Evolutionary conservation across 768 basidiomycete species (phyloP).

Genomic region (Suillus decipiens): DNA sequence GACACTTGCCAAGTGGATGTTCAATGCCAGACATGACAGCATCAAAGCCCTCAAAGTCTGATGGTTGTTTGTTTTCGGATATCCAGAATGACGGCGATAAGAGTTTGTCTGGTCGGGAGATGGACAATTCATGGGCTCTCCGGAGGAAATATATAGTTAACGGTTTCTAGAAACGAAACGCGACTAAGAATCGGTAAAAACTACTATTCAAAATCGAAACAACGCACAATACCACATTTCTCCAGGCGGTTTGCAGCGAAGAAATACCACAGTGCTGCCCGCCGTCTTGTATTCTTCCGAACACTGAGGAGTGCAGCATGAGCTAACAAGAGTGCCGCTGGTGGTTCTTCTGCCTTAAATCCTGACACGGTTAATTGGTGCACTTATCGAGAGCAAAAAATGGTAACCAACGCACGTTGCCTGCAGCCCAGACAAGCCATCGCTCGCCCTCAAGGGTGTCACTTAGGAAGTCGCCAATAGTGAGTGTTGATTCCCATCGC

Average conservation of each 20-base stretch:
- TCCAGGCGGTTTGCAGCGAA: constrained; percentile 76
- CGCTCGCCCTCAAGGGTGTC: constrained; percentile 70
- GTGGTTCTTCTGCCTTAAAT: constrained; percentile 77
- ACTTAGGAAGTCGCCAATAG: constrained; percentile 56
- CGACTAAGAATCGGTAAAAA: constrained; percentile 10
- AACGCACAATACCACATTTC: constrained; percentile 80
- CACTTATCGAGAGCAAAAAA: constrained; percentile 8
- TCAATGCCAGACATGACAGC: constrained; percentile 73
- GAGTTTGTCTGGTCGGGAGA: constrained; percentile 47
- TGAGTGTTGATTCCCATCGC: constrained; percentile 76
- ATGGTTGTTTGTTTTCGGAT: constrained; percentile 54
- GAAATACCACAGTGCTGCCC: constrained; percentile 80
- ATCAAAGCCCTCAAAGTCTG: constrained; percentile 50
- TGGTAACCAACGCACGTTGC: constrained; percentile 55
- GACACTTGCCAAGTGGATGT: constrained; percentile 66
- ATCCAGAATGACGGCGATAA: constrained; percentile 85
- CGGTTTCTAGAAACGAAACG: constrained; percentile 60
- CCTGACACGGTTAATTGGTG: constrained; percentile 29
- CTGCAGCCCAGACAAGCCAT: constrained; percentile 87
- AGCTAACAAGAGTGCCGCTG: constrained; percentile 75
- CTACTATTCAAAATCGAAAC: constrained; percentile 12
- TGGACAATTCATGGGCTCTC: constrained; percentile 67
- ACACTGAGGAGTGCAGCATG: constrained; percentile 76
- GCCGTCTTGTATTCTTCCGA: constrained; percentile 54
- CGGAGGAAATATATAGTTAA: constrained; percentile 81